Conservation (phyloP, 1,284 basidiomycete genomes). For the Pascua guehoae region DNA sequence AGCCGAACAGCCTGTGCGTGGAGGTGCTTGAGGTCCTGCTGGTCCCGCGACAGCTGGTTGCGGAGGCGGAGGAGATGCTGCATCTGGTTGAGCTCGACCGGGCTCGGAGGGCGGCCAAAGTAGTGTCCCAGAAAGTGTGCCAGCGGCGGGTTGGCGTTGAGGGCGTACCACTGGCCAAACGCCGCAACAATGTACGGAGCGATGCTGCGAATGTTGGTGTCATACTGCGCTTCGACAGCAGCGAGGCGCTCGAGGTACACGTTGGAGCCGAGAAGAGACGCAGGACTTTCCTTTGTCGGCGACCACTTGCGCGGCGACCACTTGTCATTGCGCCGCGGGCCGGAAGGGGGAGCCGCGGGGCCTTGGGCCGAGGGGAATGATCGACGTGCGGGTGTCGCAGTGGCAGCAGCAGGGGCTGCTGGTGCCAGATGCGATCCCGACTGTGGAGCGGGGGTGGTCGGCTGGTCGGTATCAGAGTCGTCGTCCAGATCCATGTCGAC, state of each 20-base stretch:
- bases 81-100: constrained; percentile 32
- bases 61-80: constrained; percentile 24
- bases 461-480: neutral
- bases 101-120: constrained; percentile 31
- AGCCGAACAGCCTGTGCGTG: constrained; percentile 14
- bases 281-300: neutral
- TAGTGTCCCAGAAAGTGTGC: constrained; percentile 36
- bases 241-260: constrained; percentile 22
- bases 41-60: constrained; percentile 21
- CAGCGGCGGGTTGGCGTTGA: constrained; percentile 24
- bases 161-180: constrained; percentile 34
- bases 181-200: constrained; percentile 41
- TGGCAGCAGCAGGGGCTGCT: too few relatives aligned
- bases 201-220: constrained; percentile 20
- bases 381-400: too few relatives aligned
- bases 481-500: constrained; percentile 12
- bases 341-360: too few relatives aligned
- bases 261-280: neutral
- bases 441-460: neutral
- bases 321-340: neutral
- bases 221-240: constrained; percentile 24
- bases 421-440: neutral
- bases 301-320: neutral
- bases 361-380: too few relatives aligned
- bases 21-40: constrained; percentile 20